Evolutionary conservation across 257 asterid species (phyloP).

Genomic region (Przewalskia tangutica): DNA sequence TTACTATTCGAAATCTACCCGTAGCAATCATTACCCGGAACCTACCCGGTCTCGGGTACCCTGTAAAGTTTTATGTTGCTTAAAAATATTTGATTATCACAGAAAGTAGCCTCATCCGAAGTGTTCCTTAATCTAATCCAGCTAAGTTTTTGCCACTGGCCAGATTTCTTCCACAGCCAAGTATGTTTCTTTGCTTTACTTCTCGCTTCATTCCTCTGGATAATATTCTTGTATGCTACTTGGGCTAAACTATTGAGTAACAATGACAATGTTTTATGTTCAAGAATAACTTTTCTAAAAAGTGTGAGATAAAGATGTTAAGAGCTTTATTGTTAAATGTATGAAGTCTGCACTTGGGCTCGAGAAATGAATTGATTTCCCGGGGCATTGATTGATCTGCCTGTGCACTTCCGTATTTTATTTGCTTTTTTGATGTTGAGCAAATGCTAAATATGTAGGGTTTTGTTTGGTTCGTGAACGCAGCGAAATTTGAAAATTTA

Average conservation of each 20-base stretch:
- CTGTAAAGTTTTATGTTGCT: no score
- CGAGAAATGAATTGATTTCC: not conserved
- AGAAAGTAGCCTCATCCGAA: no score
- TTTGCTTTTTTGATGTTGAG: not conserved
- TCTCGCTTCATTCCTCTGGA: not conserved
- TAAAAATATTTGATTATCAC: no score
- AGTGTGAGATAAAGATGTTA: not conserved
- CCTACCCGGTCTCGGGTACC: no score
- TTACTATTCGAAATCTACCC: no score
- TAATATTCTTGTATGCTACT: not conserved
- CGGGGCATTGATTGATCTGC: not conserved
- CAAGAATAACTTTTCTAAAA: not conserved
- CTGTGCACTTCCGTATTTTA: not conserved
- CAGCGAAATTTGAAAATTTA: no score
- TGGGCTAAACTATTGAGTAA: no score
- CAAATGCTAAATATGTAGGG: not conserved
- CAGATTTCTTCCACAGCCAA: constrained; percentile 72
- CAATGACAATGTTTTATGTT: not conserved
- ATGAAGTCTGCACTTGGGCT: not conserved
- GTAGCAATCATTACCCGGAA: no score
- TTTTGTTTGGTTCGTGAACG: no score
- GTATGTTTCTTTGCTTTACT: constrained; percentile 25
- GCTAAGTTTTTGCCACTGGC: constrained; percentile 79
- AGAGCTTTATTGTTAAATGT: not conserved
- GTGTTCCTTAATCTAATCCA: no score